Evolutionary conservation across 2,329 filamentous ascomycete species (phyloP), one percentile per base, ranked within the genome.

Genomic region (Microcyclospora tardicrescens): DNA sequence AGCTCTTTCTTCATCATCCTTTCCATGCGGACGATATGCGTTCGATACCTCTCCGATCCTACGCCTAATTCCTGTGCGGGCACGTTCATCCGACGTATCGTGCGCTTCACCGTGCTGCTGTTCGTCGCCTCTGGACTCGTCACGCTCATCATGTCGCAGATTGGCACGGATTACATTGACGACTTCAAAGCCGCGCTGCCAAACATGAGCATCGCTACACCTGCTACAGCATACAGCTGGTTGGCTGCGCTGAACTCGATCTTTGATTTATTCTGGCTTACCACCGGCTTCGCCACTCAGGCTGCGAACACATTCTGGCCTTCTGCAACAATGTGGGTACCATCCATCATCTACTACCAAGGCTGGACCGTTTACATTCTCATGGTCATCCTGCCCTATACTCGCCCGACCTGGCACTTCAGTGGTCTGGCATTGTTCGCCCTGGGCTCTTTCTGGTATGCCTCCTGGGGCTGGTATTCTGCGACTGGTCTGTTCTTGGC

Each of bases 351-450:
- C 13, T 68, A 64, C 45, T 56, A 58, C 39, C 66, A 68, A 47
- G 64, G 61, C 40, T 68, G 64, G 46, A 69, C 66, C 0, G 58
- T 67, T 5, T 69, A 66, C 46, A 65, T 67, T 52, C 56, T 62
- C 4, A 66, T 67, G 64, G 50, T 67, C 40, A 65, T 65, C 37
- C 55, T 67, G 6, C 66, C 63, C 5, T 63, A 58, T 48, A 65
- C 63, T 2, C 56, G 63, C 9, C 43, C 49, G 10, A 55, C 54
- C 2, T 66, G 63, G 63, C 61, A 63, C 28, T 47, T 64, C 2
- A 58, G 61, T 39, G 49, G 44, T 2, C 33, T 54, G 6, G 34
- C 39, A 1, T 35, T 54, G 9, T 54, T 54, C 32, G 51, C 44
- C 2, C 19, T 51, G 12, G 52, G 50, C 10, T 50, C 46, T 0